phyloP scores from a whole-genome alignment of 2,329 filamentous ascomycete genomes.

The Sordariomycetes sp. region DNA sequence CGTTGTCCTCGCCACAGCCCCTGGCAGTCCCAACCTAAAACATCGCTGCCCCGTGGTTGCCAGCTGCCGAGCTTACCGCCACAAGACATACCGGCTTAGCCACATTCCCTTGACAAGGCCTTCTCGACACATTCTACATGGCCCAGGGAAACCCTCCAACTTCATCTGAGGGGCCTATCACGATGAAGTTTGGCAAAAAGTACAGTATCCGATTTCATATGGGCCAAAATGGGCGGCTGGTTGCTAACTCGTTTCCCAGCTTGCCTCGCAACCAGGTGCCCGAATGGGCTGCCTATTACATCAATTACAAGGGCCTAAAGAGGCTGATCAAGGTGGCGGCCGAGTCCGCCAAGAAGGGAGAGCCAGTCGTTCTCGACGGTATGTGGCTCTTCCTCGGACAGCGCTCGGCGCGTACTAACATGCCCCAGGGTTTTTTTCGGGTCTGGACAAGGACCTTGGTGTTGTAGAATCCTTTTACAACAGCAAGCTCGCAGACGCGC shows the following conservation, averaged over 20 bases:
- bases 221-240: neutral
- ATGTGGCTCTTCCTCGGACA: conserved; percentile 11
- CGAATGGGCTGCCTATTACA: conserved; percentile 75
- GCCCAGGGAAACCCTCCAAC: neutral
- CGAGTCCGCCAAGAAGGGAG: conserved; percentile 53
- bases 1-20: neutral
- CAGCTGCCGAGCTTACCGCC: neutral
- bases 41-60: neutral
- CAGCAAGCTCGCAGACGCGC: conserved; percentile 80
- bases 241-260: conserved; percentile 24
- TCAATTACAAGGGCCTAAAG: conserved; percentile 87
- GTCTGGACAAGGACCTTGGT: conserved; percentile 92
- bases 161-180: conserved; percentile 8
- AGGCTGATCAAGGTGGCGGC: conserved; percentile 83
- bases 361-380: conserved; percentile 85
- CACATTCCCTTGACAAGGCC: neutral
- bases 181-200: conserved; percentile 56
- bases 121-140: neutral
- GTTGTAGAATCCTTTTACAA: conserved; percentile 96
- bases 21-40: neutral
- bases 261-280: conserved; percentile 76
- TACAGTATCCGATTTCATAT: conserved; percentile 13
- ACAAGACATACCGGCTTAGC: neutral
- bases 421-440: conserved; percentile 85
- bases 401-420: neutral